These are phyloP conservation scores for Candida orba DNA, from an alignment of 805 yeast species.

Conservation along the genomic window DNA sequence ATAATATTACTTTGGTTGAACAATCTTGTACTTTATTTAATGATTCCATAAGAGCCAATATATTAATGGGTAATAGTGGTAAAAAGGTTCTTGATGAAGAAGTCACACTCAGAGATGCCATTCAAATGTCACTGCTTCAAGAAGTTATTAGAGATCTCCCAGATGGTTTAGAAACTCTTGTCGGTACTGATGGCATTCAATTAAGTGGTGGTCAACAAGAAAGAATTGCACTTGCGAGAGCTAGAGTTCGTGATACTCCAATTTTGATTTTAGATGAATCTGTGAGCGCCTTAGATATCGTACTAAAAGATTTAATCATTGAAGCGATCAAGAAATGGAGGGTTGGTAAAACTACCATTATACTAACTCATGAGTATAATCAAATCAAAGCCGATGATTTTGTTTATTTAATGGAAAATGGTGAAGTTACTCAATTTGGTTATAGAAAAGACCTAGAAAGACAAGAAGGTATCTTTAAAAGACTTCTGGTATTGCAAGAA, in stretches of 20 bases:
- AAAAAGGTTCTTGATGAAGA: conserved; percentile 11
- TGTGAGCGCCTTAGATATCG: conserved; percentile 68
- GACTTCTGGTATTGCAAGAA: conserved; percentile 15
- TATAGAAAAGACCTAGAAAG: conserved; percentile 26
- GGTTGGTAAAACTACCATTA: conserved; percentile 61
- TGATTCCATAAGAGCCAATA: conserved; percentile 55
- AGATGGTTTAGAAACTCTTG: conserved; percentile 44
- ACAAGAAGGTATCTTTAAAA: conserved; percentile 12
- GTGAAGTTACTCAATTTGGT: conserved; percentile 44
- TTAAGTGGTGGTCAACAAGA: conserved; percentile 93
- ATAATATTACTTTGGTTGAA: conserved; percentile 65
- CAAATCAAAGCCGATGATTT: conserved; percentile 52
- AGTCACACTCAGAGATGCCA: conserved; percentile 32
- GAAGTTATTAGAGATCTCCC: conserved; percentile 43
- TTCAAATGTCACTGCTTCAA: conserved; percentile 44
- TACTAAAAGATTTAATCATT: conserved; percentile 39
- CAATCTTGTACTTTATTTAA: conserved; percentile 64
- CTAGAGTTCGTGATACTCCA: conserved; percentile 63
- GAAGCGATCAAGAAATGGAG: conserved; percentile 53
- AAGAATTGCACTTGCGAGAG: conserved; percentile 78
- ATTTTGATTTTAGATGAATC: conserved; percentile 82
- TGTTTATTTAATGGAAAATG: conserved; percentile 54
- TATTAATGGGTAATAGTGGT: conserved; percentile 38
- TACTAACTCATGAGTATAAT: conserved; percentile 70
- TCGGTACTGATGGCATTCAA: conserved; percentile 39